These are phyloP conservation scores for Sungouiozyma ichnusensis DNA, from an alignment of 805 yeast species.

Conservation along the genomic window DNA sequence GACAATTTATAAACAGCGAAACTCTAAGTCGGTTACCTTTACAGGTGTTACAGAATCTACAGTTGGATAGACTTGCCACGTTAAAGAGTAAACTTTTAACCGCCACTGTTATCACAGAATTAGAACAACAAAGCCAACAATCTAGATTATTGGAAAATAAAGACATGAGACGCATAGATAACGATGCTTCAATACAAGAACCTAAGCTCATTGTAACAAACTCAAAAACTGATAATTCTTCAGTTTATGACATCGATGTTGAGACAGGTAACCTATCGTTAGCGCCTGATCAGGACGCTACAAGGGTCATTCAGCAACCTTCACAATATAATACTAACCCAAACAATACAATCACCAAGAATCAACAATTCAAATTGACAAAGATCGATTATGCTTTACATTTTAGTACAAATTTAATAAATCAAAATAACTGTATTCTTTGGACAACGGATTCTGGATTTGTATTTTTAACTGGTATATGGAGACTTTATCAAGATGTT, in stretches of 20 bases:
- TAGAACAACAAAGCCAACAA: not conserved
- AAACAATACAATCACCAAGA: conserved; percentile 15
- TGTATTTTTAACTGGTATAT: conserved; percentile 79
- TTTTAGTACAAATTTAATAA: conserved; percentile 14
- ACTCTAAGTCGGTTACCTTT: too few relatives aligned
- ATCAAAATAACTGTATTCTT: conserved; percentile 54
- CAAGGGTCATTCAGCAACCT: conserved; percentile 1
- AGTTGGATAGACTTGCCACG: not conserved
- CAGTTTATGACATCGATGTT: conserved; percentile 2
- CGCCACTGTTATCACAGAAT: not conserved
- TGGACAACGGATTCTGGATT: conserved; percentile 83
- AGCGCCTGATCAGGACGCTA: conserved; percentile 1
- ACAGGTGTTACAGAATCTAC: not conserved
- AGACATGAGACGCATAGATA: not conserved
- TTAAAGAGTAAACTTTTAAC: not conserved
- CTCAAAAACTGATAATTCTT: not conserved
- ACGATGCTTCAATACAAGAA: not conserved
- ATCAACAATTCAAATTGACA: conserved; percentile 24
- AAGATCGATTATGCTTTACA: conserved; percentile 16
- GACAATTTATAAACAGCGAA: not conserved
- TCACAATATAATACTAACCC: not conserved
- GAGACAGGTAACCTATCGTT: conserved; percentile 2
- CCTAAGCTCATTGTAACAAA: not conserved
- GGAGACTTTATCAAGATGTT: conserved; percentile 46
- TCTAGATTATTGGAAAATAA: not conserved